Evolutionary conservation across 1,139 yeast genomes (phyloP), one percentile per base, ranked within the genome.

Genomic region (Taphrina betulina): DNA sequence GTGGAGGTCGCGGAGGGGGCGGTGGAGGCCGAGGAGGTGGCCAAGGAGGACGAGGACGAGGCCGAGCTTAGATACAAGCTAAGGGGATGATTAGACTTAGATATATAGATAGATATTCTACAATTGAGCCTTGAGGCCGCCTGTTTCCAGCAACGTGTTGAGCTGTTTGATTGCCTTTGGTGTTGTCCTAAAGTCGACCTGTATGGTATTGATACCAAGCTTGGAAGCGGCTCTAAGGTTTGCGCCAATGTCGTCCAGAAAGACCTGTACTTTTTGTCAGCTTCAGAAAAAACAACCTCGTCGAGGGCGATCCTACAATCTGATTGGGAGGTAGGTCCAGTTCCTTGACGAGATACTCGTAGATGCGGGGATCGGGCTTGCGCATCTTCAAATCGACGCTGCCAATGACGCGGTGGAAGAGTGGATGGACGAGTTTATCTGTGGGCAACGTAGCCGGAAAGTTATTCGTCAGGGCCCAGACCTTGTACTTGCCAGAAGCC

Each of bases 401-500:
- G 46, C 54, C 54, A 31, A 50, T 42, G 34, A 50, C 24, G n/a
- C 54, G 40, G 10, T 38, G 35, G 33, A 50, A 50, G 20, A 50
- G 28, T 4, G 54, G 46, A 31, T 50, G 54, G 16, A 50, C 23
- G 24, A 50, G 28, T 26, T 31, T 26, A 24, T 50, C 54, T 3
- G 54, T 50, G 40, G 29, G 19, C 12, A 42, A 24, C 26, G 22
- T 20, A 20, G 34, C 37, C 16, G 54, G 54, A 28, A 50, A 50
- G 35, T 50, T 50, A 20, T 50, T 50, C 17, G 54, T 50, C 34
- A 50, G 46, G 8, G 54, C 54, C 54, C 54, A 50, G 19, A 50
- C 46, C n/a, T 50, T 29, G 35, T 50, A 50, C 46, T 50, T 50
- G 34, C 46, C 40, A 14, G 46, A 26, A 1, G 38, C 46, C 40